phyloP scores from a whole-genome alignment of 495 filamentous ascomycete genomes.

The Durotheca rogersii region DNA sequence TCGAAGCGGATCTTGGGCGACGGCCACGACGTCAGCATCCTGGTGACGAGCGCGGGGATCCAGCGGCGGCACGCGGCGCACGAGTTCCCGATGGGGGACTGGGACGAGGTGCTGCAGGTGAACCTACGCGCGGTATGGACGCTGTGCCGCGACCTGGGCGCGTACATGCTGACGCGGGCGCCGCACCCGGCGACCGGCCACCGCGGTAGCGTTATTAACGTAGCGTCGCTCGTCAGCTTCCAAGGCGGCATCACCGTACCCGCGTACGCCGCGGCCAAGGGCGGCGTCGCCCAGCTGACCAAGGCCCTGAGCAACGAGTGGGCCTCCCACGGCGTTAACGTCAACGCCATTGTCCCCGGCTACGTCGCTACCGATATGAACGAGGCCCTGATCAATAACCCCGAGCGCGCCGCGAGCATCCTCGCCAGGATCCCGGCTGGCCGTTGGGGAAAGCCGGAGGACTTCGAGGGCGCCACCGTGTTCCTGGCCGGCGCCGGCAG shows the following conservation, averaged over 20 bases:
- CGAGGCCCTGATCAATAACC: slow-evolving; percentile 60
- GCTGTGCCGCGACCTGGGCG: slow-evolving; percentile 19
- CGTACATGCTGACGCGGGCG: slow-evolving; percentile 11
- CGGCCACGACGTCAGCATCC: slow-evolving; percentile 26
- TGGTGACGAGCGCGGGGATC: slow-evolving; percentile 17
- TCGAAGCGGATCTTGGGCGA: slow-evolving; percentile 37
- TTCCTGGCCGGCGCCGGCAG: slow-evolving; percentile 66
- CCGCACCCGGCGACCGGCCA: slow-evolving; percentile 13
- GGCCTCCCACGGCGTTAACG: slow-evolving; percentile 63
- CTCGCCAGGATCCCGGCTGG: slow-evolving; percentile 72
- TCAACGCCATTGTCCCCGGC: slow-evolving; percentile 73
- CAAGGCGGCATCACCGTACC: slow-evolving; percentile 46
- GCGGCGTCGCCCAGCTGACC: slow-evolving; percentile 61
- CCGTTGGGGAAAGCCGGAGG: slow-evolving; percentile 70
- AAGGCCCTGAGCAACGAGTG: slow-evolving; percentile 72
- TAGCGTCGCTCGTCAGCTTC: slow-evolving; percentile 18
- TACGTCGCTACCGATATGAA: slow-evolving; percentile 21
- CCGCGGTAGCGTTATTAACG: slow-evolving; percentile 18
- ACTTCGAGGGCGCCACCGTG: slow-evolving; percentile 72
- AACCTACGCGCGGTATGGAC: slow-evolving; percentile 13
- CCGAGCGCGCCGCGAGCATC: slow-evolving; percentile 61
- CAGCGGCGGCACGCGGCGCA: slow-evolving; percentile 15
- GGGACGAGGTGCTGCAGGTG: slow-evolving; percentile 23
- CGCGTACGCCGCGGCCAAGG: slow-evolving; percentile 72
- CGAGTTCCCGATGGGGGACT: slow-evolving; percentile 16